A percentile compares a stretch with the other conserved stretches of the same genome.
Conservation (phyloP, 1,139 yeast genomes). For the Geotrichum phurueaensis region DNA sequence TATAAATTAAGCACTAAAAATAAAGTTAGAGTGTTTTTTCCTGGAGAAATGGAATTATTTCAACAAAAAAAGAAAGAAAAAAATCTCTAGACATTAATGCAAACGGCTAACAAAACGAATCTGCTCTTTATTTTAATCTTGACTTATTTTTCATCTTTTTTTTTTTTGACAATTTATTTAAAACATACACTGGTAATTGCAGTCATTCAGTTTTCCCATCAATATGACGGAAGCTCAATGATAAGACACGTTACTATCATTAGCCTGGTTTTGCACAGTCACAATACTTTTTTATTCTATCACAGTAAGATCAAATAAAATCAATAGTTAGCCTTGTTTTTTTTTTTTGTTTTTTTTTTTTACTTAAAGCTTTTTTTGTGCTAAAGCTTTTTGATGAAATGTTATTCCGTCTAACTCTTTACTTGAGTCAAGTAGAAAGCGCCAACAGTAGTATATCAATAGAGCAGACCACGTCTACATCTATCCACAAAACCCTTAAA, state of each 20-base stretch:
- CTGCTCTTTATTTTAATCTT: not conserved
- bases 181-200: not conserved
- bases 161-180: not conserved
- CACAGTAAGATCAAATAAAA: not conserved
- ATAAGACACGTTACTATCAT: too few species aligned
- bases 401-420: too few species aligned
- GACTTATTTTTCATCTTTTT: not conserved
- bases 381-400: not conserved
- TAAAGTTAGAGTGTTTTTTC: not conserved
- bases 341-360: too few species aligned
- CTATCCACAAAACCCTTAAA: too few species aligned
- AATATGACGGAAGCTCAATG: too few species aligned
- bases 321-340: not conserved
- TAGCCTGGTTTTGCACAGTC: too few species aligned
- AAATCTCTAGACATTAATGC: not conserved
- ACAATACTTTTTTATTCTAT: too few species aligned
- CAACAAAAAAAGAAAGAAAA: not conserved
- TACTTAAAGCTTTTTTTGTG: too few species aligned
- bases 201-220: not conserved
- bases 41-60: not conserved
- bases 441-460: too few species aligned
- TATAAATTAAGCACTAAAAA: not conserved
- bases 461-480: too few species aligned
- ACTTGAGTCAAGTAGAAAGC: too few species aligned
- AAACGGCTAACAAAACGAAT: not conserved